Conservation (phyloP, 768 basidiomycete species). For the Gyrodon lividus region DNA sequence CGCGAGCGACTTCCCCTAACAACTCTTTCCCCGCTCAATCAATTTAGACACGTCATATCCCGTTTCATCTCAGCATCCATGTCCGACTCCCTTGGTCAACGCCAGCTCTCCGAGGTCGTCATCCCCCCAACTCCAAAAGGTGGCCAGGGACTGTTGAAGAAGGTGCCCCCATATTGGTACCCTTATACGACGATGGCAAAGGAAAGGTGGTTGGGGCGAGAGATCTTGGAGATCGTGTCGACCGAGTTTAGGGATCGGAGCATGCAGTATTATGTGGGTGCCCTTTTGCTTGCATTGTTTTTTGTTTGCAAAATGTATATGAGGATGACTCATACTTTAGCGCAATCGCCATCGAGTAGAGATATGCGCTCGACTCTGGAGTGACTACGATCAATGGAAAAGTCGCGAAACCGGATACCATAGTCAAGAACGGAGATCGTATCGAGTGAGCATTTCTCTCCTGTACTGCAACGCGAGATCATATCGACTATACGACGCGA, state of each 20-base stretch:
- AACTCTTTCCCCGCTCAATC: constrained; percentile 47
- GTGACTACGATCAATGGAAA: constrained; percentile 96
- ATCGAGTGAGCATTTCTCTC: constrained; percentile 64
- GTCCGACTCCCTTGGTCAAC: constrained; percentile 30
- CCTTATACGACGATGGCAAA: constrained; percentile 94
- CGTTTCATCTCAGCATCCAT: constrained; percentile 54
- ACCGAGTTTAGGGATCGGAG: constrained; percentile 93
- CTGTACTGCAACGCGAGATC: neutral
- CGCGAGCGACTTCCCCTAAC: constrained; percentile 42
- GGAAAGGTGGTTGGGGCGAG: constrained; percentile 82
- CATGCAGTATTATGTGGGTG: constrained; percentile 92
- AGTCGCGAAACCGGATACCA: constrained; percentile 72
- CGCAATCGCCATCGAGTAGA: constrained; percentile 34
- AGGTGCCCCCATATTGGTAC: constrained; percentile 88
- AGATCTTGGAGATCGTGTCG: constrained; percentile 87
- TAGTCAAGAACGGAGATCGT: constrained; percentile 84
- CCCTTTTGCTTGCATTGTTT: neutral
- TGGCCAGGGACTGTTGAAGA: constrained; percentile 62
- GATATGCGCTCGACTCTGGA: constrained; percentile 81
- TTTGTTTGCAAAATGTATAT: too few species aligned
- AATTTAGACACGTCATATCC: constrained; percentile 56
- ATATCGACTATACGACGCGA: neutral
- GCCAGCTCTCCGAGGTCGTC: constrained; percentile 26
- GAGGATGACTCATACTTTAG: neutral
- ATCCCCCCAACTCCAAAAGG: constrained; percentile 15